Evolutionary conservation across 352 stramenopile genomes (phyloP).

Genomic region (Peronospora tabacina): DNA sequence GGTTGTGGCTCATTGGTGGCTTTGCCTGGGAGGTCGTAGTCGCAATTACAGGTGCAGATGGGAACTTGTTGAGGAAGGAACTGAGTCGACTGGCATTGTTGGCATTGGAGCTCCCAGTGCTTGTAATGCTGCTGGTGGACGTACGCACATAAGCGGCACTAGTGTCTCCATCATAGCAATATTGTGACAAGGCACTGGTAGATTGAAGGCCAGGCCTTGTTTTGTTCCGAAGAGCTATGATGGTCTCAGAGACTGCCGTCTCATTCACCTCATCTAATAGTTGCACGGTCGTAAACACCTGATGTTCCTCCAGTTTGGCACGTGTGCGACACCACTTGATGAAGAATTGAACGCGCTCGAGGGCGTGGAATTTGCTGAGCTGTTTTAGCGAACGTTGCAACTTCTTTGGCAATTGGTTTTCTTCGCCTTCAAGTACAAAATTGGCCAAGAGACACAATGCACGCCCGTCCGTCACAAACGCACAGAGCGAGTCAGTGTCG

Average conservation of each 20-base stretch:
- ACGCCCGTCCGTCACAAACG: slow-evolving; percentile 67
- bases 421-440: slow-evolving; percentile 22
- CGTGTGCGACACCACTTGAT: slow-evolving; percentile 68
- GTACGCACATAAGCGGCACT: slow-evolving; percentile 2
- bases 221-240: slow-evolving; percentile 53
- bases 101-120: slow-evolving; percentile 15
- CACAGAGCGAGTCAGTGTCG: slow-evolving; percentile 42
- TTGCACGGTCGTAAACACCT: slow-evolving; percentile 74
- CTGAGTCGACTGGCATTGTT: slow-evolving; percentile 44
- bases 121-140: slow-evolving; percentile 22
- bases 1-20: slow-evolving; percentile 13
- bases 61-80: slow-evolving; percentile 66
- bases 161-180: slow-evolving; percentile 24
- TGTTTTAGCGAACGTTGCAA: slow-evolving; percentile 61
- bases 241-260: slow-evolving; percentile 45
- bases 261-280: slow-evolving; percentile 74
- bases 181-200: slow-evolving; percentile 23
- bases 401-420: slow-evolving; percentile 53
- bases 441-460: slow-evolving; percentile 63
- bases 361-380: slow-evolving; percentile 66
- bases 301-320: slow-evolving; percentile 52
- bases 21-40: slow-evolving; percentile 23
- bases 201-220: slow-evolving; percentile 36
- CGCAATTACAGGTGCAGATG: slow-evolving; percentile 23
- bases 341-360: slow-evolving; percentile 83